phyloP scores from a whole-genome alignment of 2,329 filamentous ascomycete genomes.

The Beauveria sp. region DNA sequence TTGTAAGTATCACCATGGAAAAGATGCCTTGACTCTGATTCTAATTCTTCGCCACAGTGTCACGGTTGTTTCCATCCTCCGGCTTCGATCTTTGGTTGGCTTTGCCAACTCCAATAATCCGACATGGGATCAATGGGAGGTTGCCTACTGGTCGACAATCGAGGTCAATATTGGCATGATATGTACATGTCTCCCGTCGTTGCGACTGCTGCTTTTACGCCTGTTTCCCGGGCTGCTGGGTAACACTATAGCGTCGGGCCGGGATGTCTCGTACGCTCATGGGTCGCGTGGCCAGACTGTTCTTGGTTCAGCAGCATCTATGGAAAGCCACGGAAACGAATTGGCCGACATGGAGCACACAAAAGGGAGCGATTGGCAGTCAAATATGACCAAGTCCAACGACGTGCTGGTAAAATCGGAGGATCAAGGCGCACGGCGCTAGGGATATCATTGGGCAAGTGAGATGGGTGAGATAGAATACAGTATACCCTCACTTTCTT shows the following conservation, averaged over 20 bases:
- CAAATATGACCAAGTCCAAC: neutral
- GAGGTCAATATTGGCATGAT: conserved; percentile 19
- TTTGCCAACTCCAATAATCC: conserved; percentile 16
- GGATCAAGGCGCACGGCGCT: neutral
- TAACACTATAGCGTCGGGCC: neutral
- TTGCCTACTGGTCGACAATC: conserved; percentile 17
- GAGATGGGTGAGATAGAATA: neutral
- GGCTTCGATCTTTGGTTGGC: conserved; percentile 14
- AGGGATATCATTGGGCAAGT: neutral
- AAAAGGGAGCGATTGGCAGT: neutral
- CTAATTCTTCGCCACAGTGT: conserved; percentile 10
- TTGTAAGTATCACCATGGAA: conserved; percentile 25
- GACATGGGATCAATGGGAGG: conserved; percentile 16
- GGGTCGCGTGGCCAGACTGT: neutral
- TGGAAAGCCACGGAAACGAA: neutral
- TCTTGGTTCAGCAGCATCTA: neutral
- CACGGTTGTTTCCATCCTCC: conserved; percentile 17
- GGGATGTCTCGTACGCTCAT: neutral
- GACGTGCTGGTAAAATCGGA: neutral
- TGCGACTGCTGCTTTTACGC: conserved; percentile 16
- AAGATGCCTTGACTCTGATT: neutral
- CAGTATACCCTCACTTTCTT: neutral
- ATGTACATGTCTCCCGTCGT: conserved; percentile 18
- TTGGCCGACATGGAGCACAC: neutral
- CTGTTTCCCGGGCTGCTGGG: conserved; percentile 15